phyloP scores from a whole-genome alignment of 345 rosid genomes.

The Jatropha curcas region DNA sequence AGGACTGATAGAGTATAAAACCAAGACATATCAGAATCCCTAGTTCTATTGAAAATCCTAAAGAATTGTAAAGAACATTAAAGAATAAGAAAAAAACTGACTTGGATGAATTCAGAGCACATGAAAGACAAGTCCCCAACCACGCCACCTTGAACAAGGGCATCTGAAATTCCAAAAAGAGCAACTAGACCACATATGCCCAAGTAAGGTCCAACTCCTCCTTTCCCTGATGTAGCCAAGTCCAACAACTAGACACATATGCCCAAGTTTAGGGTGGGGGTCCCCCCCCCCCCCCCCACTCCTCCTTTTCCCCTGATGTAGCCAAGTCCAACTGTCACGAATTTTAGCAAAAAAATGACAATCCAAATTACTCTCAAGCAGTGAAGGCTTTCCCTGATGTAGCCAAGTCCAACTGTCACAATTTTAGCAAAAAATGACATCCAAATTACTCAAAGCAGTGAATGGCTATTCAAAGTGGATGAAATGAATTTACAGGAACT shows the following conservation, averaged over 20 bases:
- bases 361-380: too few relatives aligned
- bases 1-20: constrained; percentile 50
- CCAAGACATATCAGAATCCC: background rate
- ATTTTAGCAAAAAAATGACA: too few relatives aligned
- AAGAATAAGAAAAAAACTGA: constrained; percentile 13
- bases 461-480: background rate
- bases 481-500: background rate
- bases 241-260: too few relatives aligned
- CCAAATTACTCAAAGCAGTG: too few relatives aligned
- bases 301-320: too few relatives aligned
- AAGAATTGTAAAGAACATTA: background rate
- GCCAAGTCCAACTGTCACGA: too few relatives aligned
- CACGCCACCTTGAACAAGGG: constrained; percentile 86
- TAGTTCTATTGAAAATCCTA: background rate
- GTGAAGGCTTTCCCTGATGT: too few relatives aligned
- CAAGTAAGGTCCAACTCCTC: constrained; percentile 62
- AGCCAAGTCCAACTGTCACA: too few relatives aligned
- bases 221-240: constrained; percentile 65
- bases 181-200: constrained; percentile 61
- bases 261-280: too few relatives aligned
- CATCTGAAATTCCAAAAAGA: constrained; percentile 75
- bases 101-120: constrained; percentile 89
- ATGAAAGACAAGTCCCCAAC: constrained; percentile 88
- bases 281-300: too few relatives aligned
- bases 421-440: too few relatives aligned